Evolutionary conservation across 1,284 basidiomycete species (phyloP), one percentile per base, ranked within the genome.

Genomic region (Trichosporon faecale): DNA sequence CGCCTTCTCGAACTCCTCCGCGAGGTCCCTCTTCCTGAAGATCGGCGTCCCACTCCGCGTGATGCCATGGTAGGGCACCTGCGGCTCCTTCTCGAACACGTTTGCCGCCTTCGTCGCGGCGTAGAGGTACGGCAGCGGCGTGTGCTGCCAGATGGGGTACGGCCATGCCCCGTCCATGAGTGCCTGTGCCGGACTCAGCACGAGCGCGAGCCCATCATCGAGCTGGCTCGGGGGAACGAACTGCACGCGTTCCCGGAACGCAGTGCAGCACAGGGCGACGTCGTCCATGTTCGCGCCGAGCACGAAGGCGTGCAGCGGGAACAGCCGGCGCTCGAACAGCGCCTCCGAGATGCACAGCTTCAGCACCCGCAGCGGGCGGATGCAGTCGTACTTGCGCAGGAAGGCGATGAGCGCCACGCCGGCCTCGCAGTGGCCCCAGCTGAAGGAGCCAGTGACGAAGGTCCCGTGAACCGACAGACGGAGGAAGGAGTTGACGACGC

Each of bases 281-380:
- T 64, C 63, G 63, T 64, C 63, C 37, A 23, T 44, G 37, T 44
- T 44, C 37, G 63, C 63, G 33, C 63, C 63, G 23, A 64, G 63
- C 23, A 64, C 63, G 63, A 64, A 64, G 4, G 63, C 63, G 25
- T 64, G 40, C 37, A 64, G 23, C 21, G 63, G 37, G 14, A 27
- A 64, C 25, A 64, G 63, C 21, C 63, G 37, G 11, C 63, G 63
- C 63, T 37, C 63, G 14, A 25, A 14, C 33, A 44, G 37, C 35
- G 40, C 37, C 37, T 44, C 25, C 23, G 25, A 25, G 12, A 64
- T 18, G 21, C 40, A 44, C 23, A 64, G 63, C 63, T 64, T 37
- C 23, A 64, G 63, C 35, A 64, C 63, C 23, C 31, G 63, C 37
- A 64, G 63, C 35, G 40, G 33, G 6, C 63, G 37, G 3, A 9